Evolutionary conservation across 371 early-diverging fungal genomes (phyloP).

Genomic region (Chytridium lagenaria): DNA sequence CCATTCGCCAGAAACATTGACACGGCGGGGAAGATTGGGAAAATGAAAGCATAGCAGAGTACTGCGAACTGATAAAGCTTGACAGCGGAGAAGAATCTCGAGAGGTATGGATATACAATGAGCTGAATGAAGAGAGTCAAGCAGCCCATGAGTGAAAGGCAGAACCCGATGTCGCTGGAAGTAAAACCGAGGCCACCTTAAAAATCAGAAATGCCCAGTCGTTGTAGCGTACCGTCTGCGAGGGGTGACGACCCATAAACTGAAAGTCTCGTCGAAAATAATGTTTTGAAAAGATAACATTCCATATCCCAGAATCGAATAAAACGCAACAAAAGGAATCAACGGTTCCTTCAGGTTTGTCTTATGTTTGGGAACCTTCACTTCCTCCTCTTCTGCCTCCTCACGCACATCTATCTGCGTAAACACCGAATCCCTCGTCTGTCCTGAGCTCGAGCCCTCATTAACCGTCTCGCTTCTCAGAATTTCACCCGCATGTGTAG

Average conservation of each 20-base stretch:
- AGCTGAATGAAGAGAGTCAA: slow-evolving; percentile 64
- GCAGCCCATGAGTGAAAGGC: slow-evolving; percentile 63
- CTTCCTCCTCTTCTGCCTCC: neutral
- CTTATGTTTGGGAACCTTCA: neutral
- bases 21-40: slow-evolving; percentile 54
- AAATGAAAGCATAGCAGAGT: slow-evolving; percentile 50
- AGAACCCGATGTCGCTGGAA: slow-evolving; percentile 62
- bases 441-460: neutral
- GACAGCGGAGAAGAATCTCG: slow-evolving; percentile 55
- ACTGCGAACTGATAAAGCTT: slow-evolving; percentile 61
- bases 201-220: slow-evolving; percentile 36
- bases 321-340: slow-evolving; percentile 4
- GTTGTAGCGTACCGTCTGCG: slow-evolving; percentile 64
- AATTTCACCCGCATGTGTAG: neutral
- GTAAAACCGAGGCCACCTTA: slow-evolving; percentile 47
- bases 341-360: neutral
- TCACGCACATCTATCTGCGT: neutral
- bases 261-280: slow-evolving; percentile 76
- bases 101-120: slow-evolving; percentile 59
- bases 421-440: slow-evolving; percentile 1
- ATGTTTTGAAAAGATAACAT: slow-evolving; percentile 71
- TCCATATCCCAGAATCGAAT: slow-evolving; percentile 39
- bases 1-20: slow-evolving; percentile 17
- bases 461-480: neutral
- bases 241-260: slow-evolving; percentile 67